Percentiles rank a stretch among this genome's conserved stretches.
These are phyloP conservation scores for Anthostomella pinea DNA, from an alignment of 2,329 filamentous ascomycete genomes.

Conservation along the genomic window DNA sequence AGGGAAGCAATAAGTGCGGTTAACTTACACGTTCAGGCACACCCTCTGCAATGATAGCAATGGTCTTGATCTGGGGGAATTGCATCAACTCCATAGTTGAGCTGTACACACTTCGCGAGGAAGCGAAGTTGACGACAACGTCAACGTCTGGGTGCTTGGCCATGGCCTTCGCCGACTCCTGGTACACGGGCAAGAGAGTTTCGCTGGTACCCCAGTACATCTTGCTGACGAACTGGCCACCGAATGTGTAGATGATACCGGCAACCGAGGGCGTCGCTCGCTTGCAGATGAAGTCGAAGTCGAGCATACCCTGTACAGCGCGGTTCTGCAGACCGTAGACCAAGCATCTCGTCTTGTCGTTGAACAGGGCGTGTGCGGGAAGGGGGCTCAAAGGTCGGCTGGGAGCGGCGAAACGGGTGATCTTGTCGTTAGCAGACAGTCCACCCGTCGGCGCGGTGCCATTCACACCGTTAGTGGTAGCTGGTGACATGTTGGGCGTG, in stretches of 20 bases:
- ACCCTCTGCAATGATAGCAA: slow-evolving; percentile 99
- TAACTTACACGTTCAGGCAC: slow-evolving; percentile 87
- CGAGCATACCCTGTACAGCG: slow-evolving; percentile 89
- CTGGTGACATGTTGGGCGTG: slow-evolving; percentile 52
- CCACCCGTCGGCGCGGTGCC: slow-evolving; percentile 44
- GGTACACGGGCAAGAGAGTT: slow-evolving; percentile 97
- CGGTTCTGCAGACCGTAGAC: slow-evolving; percentile 98
- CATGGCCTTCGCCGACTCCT: slow-evolving; percentile 87
- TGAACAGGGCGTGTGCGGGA: slow-evolving; percentile 88
- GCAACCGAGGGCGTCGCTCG: slow-evolving; percentile 92
- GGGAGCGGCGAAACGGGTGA: slow-evolving; percentile 90
- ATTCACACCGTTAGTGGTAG: slow-evolving; percentile 47
- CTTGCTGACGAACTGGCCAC: slow-evolving; percentile 99
- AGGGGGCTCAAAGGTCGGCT: slow-evolving; percentile 89
- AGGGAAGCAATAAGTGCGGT: background rate
- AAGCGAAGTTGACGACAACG: slow-evolving; percentile 98
- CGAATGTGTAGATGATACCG: slow-evolving; percentile 99
- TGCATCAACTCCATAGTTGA: slow-evolving; percentile 99
- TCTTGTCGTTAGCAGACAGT: slow-evolving; percentile 93
- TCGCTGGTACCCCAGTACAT: slow-evolving; percentile 99
- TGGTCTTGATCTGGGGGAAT: slow-evolving; percentile 93
- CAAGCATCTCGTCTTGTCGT: slow-evolving; percentile 99
- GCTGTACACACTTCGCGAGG: slow-evolving; percentile 96
- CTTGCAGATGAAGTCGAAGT: slow-evolving; percentile 99
- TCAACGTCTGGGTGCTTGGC: slow-evolving; percentile 97